These are phyloP conservation scores for Psilocybe sp. DNA, from an alignment of 768 basidiomycete genomes.

Conservation along the genomic window DNA sequence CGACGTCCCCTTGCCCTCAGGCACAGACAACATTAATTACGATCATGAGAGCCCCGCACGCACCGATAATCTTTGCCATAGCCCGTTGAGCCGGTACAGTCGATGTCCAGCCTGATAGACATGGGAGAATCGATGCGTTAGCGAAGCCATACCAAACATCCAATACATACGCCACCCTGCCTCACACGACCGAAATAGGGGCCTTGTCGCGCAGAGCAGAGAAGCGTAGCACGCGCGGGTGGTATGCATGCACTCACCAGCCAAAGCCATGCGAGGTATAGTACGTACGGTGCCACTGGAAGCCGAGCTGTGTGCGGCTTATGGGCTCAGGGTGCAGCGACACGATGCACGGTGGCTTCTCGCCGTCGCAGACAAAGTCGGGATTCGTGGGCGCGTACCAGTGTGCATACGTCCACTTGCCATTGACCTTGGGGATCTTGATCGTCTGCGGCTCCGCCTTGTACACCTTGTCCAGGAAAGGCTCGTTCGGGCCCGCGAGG, in stretches of 20 bases:
- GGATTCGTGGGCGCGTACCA: constrained; percentile 4
- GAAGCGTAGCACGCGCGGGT: too few relatives aligned
- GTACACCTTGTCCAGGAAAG: background rate
- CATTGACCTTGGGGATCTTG: constrained; percentile 9
- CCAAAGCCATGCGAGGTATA: constrained; percentile 68
- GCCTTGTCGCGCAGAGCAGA: too few relatives aligned
- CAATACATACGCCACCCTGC: too few relatives aligned
- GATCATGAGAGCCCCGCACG: background rate
- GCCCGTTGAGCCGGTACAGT: constrained; percentile 70
- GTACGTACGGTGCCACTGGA: constrained; percentile 51
- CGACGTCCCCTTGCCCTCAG: too few relatives aligned
- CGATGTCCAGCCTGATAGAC: constrained; percentile 57
- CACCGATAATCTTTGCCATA: constrained; percentile 35
- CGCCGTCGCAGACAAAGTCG: background rate
- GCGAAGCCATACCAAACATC: background rate
- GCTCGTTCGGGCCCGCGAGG: constrained; percentile 1
- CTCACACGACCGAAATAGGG: too few relatives aligned
- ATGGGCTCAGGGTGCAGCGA: constrained; percentile 73
- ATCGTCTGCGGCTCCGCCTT: constrained; percentile 2
- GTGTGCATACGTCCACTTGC: constrained; percentile 6
- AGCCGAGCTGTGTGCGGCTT: constrained; percentile 33
- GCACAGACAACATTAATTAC: too few relatives aligned
- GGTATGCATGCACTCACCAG: constrained; percentile 41
- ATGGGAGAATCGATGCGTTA: constrained; percentile 7
- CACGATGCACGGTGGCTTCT: constrained; percentile 61